Percentiles rank a stretch among this genome's conserved stretches.
phyloP scores from a whole-genome alignment of 805 yeast species.

The Dipodascopsis tothii region DNA sequence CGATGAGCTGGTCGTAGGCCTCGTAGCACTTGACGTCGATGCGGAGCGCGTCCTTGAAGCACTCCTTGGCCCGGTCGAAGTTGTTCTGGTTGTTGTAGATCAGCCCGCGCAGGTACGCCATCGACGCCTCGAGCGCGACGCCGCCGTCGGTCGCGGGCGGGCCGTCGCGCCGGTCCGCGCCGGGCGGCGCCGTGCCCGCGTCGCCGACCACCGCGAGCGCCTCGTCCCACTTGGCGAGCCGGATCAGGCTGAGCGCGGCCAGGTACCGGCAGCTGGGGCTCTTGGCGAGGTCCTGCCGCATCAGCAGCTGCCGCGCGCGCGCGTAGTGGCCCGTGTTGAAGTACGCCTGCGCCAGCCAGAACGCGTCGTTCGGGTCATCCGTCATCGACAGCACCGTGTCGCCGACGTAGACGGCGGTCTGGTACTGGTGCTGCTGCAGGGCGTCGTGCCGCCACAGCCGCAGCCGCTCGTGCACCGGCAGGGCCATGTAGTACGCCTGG shows the following conservation, averaged over 20 bases:
- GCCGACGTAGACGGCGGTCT: slow-evolving; percentile 84
- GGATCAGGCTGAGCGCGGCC: slow-evolving; percentile 60
- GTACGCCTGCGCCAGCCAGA: slow-evolving; percentile 90
- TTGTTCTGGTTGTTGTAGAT: slow-evolving; percentile 77
- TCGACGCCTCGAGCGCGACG: slow-evolving; percentile 74
- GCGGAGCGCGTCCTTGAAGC: slow-evolving; percentile 75
- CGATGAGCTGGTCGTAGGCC: slow-evolving; percentile 73
- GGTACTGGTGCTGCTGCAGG: slow-evolving; percentile 79
- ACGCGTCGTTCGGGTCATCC: slow-evolving; percentile 81
- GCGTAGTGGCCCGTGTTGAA: slow-evolving; percentile 67
- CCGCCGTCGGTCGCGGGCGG: slow-evolving; percentile 59
- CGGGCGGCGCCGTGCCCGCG: neutral
- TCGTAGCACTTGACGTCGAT: slow-evolving; percentile 90
- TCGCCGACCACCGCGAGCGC: slow-evolving; percentile 84
- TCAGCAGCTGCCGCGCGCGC: slow-evolving; percentile 66
- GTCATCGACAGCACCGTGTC: slow-evolving; percentile 83
- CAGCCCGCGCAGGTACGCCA: slow-evolving; percentile 78
- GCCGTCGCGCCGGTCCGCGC: neutral
- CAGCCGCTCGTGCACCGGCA: slow-evolving; percentile 75
- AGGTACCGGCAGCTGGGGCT: slow-evolving; percentile 74
- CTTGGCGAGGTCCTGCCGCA: slow-evolving; percentile 44
- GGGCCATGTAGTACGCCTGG: slow-evolving; percentile 31
- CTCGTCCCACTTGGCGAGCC: slow-evolving; percentile 74
- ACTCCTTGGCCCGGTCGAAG: slow-evolving; percentile 76
- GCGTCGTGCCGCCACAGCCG: slow-evolving; percentile 93